Percentiles rank a stretch among this genome's conserved stretches.
These are phyloP conservation scores for Athelia psychrophila DNA, from an alignment of 1,284 basidiomycete species.

Conservation along the genomic window DNA sequence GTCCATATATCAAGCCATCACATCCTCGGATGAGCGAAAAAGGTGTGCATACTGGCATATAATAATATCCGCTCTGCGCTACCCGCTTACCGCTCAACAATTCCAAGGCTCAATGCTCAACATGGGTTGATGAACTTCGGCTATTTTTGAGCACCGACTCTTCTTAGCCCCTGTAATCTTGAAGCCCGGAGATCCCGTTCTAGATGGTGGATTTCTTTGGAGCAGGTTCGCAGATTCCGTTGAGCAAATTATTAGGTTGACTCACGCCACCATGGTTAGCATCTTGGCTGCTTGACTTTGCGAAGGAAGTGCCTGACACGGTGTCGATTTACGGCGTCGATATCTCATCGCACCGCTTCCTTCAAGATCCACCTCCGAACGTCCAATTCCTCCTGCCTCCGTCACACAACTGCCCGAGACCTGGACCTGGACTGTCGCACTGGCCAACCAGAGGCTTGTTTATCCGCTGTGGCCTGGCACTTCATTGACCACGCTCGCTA, in stretches of 20 bases:
- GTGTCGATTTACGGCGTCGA: slow-evolving; percentile 15
- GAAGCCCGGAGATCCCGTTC: slow-evolving; percentile 12
- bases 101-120: slow-evolving; percentile 19
- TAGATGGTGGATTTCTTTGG: slow-evolving; percentile 23
- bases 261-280: slow-evolving; percentile 2
- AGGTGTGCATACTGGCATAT: too few relatives aligned
- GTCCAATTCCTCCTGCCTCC: slow-evolving; percentile 16
- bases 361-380: slow-evolving; percentile 12
- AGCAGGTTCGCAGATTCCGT: slow-evolving; percentile 11
- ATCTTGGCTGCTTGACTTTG: slow-evolving; percentile 14
- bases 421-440: slow-evolving; percentile 19
- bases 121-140: slow-evolving; percentile 15
- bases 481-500: too few relatives aligned
- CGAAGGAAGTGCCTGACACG: slow-evolving; percentile 1
- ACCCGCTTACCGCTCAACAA: too few relatives aligned
- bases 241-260: background rate
- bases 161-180: slow-evolving; percentile 14
- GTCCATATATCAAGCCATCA: too few relatives aligned
- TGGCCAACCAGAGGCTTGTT: slow-evolving; percentile 26
- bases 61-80: too few relatives aligned
- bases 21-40: too few relatives aligned
- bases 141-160: slow-evolving; percentile 13
- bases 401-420: slow-evolving; percentile 17
- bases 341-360: slow-evolving; percentile 21
- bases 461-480: slow-evolving; percentile 17